These are phyloP conservation scores for Pythium oligandrum DNA, from an alignment of 352 stramenopile species.

Conservation along the genomic window DNA sequence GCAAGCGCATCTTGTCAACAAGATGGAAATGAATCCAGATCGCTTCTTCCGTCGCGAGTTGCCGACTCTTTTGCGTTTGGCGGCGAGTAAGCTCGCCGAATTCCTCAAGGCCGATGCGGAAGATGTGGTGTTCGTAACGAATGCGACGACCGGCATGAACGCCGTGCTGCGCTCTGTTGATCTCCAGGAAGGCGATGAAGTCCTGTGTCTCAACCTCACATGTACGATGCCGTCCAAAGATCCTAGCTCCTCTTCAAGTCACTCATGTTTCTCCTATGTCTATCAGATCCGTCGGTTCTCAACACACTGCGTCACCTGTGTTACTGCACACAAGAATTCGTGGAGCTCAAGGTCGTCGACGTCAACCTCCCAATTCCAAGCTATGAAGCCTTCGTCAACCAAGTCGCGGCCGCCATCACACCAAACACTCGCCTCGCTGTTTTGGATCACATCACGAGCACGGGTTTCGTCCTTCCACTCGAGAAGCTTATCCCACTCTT, in stretches of 20 bases:
- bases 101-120: slow-evolving; percentile 73
- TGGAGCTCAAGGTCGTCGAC: slow-evolving; percentile 86
- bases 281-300: slow-evolving; percentile 70
- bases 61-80: slow-evolving; percentile 55
- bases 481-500: slow-evolving; percentile 82
- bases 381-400: slow-evolving; percentile 65
- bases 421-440: slow-evolving; percentile 80
- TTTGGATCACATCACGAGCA: slow-evolving; percentile 81
- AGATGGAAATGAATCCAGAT: slow-evolving; percentile 86
- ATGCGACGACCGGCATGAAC: slow-evolving; percentile 82
- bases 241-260: slow-evolving; percentile 5
- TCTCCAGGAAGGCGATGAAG: slow-evolving; percentile 84
- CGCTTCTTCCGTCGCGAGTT: slow-evolving; percentile 75
- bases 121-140: slow-evolving; percentile 84
- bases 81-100: slow-evolving; percentile 48
- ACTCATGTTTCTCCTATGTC: not conserved
- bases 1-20: slow-evolving; percentile 81
- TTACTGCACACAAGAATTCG: slow-evolving; percentile 85
- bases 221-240: slow-evolving; percentile 33
- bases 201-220: slow-evolving; percentile 84
- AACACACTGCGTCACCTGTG: slow-evolving; percentile 82
- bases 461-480: slow-evolving; percentile 70
- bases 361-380: slow-evolving; percentile 62
- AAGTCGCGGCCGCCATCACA: slow-evolving; percentile 70
- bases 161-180: slow-evolving; percentile 79